Evolutionary conservation across 306 rosid genomes (phyloP).

Genomic region (Casuarina glauca): DNA sequence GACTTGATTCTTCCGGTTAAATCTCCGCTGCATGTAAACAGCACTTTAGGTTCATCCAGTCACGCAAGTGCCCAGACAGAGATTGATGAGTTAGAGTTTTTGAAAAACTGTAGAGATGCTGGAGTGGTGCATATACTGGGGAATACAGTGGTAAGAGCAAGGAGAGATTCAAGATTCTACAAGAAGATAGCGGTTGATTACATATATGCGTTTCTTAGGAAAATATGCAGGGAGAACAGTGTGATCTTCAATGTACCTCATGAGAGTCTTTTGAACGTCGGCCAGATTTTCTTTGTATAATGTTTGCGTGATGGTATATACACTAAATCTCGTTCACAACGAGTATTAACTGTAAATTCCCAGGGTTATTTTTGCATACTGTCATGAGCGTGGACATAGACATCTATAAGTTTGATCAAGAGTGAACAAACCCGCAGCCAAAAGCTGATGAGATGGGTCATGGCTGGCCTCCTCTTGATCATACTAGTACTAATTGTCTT

Average conservation of each 20-base stretch:
- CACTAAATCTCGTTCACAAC: background rate
- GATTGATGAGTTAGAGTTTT: slow-evolving; percentile 46
- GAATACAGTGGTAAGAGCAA: slow-evolving; percentile 48
- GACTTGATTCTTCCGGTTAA: slow-evolving; percentile 37
- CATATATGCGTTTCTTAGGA: slow-evolving; percentile 52
- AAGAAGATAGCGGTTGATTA: slow-evolving; percentile 51
- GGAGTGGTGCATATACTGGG: slow-evolving; percentile 67
- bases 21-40: slow-evolving; percentile 26
- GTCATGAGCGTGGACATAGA: no score
- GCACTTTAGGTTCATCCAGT: slow-evolving; percentile 28
- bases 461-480: no score
- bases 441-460: no score
- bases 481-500: no score
- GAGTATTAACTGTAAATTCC: background rate
- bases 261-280: slow-evolving; percentile 59
- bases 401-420: no score
- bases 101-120: slow-evolving; percentile 47
- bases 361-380: background rate
- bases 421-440: no score
- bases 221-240: slow-evolving; percentile 61
- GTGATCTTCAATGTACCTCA: slow-evolving; percentile 63
- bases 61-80: slow-evolving; percentile 40
- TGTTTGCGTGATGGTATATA: background rate
- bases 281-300: slow-evolving; percentile 55
- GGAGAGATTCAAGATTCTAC: slow-evolving; percentile 44